These are phyloP conservation scores for Camellia lanceoleosa DNA, from an alignment of 148 eudicot species.

Conservation along the genomic window DNA sequence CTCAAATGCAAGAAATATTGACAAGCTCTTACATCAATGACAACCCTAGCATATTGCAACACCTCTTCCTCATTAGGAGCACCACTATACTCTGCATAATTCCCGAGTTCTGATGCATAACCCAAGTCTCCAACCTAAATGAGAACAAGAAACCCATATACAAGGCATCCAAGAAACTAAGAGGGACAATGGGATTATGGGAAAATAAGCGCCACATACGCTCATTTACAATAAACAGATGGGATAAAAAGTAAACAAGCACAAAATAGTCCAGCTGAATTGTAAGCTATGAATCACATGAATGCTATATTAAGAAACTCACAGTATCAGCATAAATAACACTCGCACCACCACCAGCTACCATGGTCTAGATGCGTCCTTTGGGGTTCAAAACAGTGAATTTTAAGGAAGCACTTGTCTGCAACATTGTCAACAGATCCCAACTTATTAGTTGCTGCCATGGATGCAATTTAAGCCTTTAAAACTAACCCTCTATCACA, in stretches of 20 bases:
- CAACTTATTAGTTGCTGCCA: neutral
- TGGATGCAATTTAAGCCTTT: neutral
- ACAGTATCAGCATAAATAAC: constrained; percentile 95
- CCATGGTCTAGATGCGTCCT: constrained; percentile 96
- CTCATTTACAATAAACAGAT: neutral
- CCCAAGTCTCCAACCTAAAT: constrained; percentile 82
- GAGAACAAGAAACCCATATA: neutral
- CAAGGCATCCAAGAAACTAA: neutral
- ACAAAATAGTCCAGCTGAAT: neutral
- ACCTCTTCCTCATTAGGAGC: constrained; percentile 93
- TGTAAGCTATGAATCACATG: neutral
- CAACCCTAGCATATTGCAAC: constrained; percentile 79
- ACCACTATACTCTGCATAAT: constrained; percentile 90
- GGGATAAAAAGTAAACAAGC: neutral
- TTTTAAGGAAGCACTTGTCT: constrained; percentile 90
- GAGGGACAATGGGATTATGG: neutral
- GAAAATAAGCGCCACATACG: neutral
- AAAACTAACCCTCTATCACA: neutral
- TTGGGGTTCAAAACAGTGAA: constrained; percentile 79
- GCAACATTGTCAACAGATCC: constrained; percentile 19
- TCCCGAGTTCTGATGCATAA: constrained; percentile 85
- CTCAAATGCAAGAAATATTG: neutral
- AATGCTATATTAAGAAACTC: constrained; percentile 15
- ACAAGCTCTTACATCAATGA: constrained; percentile 63
- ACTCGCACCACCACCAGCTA: constrained; percentile 95